A percentile compares a stretch with the other conserved stretches of the same genome.
phyloP scores from a whole-genome alignment of 768 basidiomycete genomes.

The Tylopilus intermedius region DNA sequence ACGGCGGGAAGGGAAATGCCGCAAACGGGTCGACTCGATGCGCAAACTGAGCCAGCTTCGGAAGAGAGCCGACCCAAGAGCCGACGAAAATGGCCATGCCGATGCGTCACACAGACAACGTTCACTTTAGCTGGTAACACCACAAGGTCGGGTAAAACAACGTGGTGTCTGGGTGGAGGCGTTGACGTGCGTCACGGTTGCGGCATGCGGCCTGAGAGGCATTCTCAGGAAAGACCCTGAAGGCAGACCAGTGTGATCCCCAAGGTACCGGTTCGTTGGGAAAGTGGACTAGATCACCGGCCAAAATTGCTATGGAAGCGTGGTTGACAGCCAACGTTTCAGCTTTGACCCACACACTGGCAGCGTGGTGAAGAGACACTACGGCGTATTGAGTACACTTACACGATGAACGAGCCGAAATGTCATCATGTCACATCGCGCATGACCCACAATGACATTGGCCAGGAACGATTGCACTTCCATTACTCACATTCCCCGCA shows the following conservation, averaged over 20 bases:
- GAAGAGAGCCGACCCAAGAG: not conserved
- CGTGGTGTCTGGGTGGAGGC: conserved; percentile 10
- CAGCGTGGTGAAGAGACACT: not conserved
- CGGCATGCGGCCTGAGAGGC: not conserved
- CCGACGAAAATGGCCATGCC: not conserved
- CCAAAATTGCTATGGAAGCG: conserved; percentile 1
- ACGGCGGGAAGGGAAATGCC: conserved; percentile 13
- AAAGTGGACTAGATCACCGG: not conserved
- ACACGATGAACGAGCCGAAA: not conserved
- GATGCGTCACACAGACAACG: not conserved
- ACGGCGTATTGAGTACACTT: not conserved
- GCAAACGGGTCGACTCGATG: not conserved
- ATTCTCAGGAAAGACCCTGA: conserved; percentile 5
- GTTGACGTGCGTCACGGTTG: not conserved
- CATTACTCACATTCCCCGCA: conserved; percentile 20
- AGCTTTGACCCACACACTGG: not conserved
- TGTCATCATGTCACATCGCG: not conserved
- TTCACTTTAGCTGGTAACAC: not conserved
- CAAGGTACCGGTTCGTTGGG: not conserved
- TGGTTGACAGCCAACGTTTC: not conserved
- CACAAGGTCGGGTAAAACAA: conserved; percentile 1
- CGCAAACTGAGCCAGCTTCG: conserved; percentile 10
- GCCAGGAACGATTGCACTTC: conserved; percentile 8
- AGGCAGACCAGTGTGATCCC: not conserved
- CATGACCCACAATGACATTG: conserved; percentile 4